Evolutionary conservation across 1,139 yeast genomes (phyloP), one percentile per base, ranked within the genome.

Genomic region (Trichomonascaceae sp.): DNA sequence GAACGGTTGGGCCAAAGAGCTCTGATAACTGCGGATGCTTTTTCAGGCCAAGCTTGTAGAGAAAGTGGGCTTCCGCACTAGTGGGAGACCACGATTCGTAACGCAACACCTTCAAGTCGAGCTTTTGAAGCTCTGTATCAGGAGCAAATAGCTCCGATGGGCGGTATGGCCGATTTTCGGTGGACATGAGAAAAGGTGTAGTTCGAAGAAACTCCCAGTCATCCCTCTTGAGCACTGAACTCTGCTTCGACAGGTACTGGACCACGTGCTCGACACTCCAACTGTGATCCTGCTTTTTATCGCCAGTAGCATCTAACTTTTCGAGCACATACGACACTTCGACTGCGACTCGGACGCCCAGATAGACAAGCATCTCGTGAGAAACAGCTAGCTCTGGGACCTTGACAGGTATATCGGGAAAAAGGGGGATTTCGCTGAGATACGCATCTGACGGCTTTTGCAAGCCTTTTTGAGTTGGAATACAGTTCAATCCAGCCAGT

Each of bases 381-480:
- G 56, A 47, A 3, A 52, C 52, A 2, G 48, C 39, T 23, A 54
- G 36, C 6, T 43, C 39, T 3, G 45, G 39, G 1, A 49, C 36
- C 17, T 56, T 51, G 3, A 61, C 54, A 0, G 66, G 65, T 13
- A 60, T 40, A 33, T 57, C 47, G 1, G 65, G 64, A 38, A 62
- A 61, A 32, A 60, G 43, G 9, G 52, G 49, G 15, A 60, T 56
- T 11, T 45, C 45, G 26, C 43, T 45, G 15, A 61, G 33, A 34
- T 61, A 62, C 1, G 62, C 40, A 28, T 60, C 59, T 2, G 41
- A 26, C 0, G 66, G 65, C 15, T 27, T 22, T 31, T 52, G 53
- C 55, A 59, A 51, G 1, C 66, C 66, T 15, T 50, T 45, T 27
- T 57, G 57, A 4, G 65, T 60, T 1, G 67, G 63, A 15, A 61